Evolutionary conservation across 2,329 filamentous ascomycete species (phyloP), one percentile per base, ranked within the genome.

Genomic region (Cytospora mali): DNA sequence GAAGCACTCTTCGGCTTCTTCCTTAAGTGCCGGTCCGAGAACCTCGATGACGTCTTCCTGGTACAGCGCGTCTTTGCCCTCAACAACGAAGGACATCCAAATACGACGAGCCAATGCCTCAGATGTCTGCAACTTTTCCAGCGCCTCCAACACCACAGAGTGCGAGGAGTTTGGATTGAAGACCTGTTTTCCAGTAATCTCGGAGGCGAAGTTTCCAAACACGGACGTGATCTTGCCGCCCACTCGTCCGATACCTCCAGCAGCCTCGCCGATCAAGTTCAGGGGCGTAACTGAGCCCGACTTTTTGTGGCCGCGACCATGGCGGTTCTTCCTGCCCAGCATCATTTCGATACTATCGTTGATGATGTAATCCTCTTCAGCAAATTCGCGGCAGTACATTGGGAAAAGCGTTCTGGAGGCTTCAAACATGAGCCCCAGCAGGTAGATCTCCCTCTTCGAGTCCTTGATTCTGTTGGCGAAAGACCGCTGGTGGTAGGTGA

Each of bases 81-180:
- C 94, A 4, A 95, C 87, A 1, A 97, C 95, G 73, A 97, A 96
- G 0, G 93, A 97, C 92, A 97, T 96, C 95, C 95, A 98, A 66
- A 98, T 89, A 71, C 95, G 90, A 68, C 87, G 89, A n/a, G 92
- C 93, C 62, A 98, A 80, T n/a, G 95, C 95, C 74, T 98, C 93
- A 0, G 93, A 92, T 7, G 92, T 91, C 64, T 84, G 83, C 50
- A 85, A 87, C 77, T 92, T 94, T 75, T 97, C 93, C 33, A 98
- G 81, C 10, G 94, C 95, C 73, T 96, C 88, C 14, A 96, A 82
- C 6, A 98, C 92, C 55, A 98, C 87, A 0, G 92, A 95, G 74
- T 97, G 93, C 1, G 93, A 88, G 6, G 93, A 91, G 71, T 91
- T 94, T 16, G 92, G 89, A 75, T 97, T 97, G 79, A 98, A 96